Evolutionary conservation across 106 monocot species (phyloP), one percentile per base, ranked within the genome.

Genomic region (Dendrobium huoshanense): DNA sequence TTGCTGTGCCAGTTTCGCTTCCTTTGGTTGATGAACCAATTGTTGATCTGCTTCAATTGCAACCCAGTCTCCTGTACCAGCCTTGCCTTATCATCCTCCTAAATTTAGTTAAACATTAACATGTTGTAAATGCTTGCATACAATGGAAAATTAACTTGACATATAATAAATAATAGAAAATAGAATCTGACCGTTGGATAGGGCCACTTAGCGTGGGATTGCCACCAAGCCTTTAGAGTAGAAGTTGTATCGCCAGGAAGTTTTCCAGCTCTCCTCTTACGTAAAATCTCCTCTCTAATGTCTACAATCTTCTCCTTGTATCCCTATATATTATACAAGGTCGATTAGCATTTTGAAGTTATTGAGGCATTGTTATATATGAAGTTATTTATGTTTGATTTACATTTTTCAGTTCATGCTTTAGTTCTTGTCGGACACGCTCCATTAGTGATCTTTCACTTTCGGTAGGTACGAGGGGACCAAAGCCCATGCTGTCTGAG

Each of bases 241-340:
- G 89, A 89, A 33, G 92, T 88, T 10, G 89, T 89, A 67, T 89
- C 92, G 19, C 89, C 92, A 0, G 92, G 92, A 33, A 92, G 87
- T 55, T 92, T 92, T 9, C 92, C 92, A 33, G 92, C 92, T 77
- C 92, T 83, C 45, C 92, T 65, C 78, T 92, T 92, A 4, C 92
- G 87, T 7, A 92, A 61, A 15, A 92, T 92, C 86, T 92, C 92
- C 65, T 92, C 92, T 77, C 92, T 74, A 43, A 92, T 89, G 81
- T 92, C 92, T 19, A 89, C 89, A 77, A 92, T 85, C 77, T 92
- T 92, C 59, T 92, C 89, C 67, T 92, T 92, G 82, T 92, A 92
- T 9, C 89, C 92, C 89, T 92, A n/a, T 9, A 86, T 17, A 47
- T 37, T 4, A 22, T 11, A 44, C 0, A 33, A 13, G 51, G 15